Base-by-base conservation (phyloP, 192 early-diverging fungal genomes). In the Funneliformis geosporum region DNA sequence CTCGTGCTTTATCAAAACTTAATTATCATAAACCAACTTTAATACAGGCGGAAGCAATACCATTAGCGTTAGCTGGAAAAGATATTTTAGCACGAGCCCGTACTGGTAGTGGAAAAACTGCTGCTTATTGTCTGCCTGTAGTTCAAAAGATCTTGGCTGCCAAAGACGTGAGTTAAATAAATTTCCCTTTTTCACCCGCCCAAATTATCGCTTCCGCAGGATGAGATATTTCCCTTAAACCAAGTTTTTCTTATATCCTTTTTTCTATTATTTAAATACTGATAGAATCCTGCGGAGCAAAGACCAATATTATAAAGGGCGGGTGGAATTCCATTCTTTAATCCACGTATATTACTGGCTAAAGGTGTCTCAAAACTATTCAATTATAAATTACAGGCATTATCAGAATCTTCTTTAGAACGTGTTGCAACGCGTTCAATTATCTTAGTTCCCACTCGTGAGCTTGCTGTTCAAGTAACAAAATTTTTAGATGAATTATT, bases 41-140 rank as follows among this genome's bases (percentile, higher is more conserved):
- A 7, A 93, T 99, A 12, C 98, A 99, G 85, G 86, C 89, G 46
- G 91, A 90, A 42, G 92, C 93, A 2, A 97, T 99, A 76, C 96
- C 98, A 11, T 88, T 98, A 8, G 95, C 95, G 25, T 86, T 99
- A 8, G 82, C 92, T 43, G 97, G 98, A 60, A 97, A 95, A 80
- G 97, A 99, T 80, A 92, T 99, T 68, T 86, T 98, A 60, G 98
- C 96, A 12, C 87, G 92, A 60, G 97, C 98, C 27, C 89, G 95
- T 64, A 99, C 97, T 0, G 98, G 98, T 39, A 95, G 93, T 33
- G 98, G 98, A 79, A 99, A 99, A 85, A 98, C 98, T 8, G 94
- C 96, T 21, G 98, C 98, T 5, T 99, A 97, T 85, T 91, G 92
- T 69, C 81, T 98, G 28, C 97, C 98, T 1, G 84, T 98, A 21